Conservation (phyloP, 176 grass and related monocot species). For the Oryza officinalis region DNA sequence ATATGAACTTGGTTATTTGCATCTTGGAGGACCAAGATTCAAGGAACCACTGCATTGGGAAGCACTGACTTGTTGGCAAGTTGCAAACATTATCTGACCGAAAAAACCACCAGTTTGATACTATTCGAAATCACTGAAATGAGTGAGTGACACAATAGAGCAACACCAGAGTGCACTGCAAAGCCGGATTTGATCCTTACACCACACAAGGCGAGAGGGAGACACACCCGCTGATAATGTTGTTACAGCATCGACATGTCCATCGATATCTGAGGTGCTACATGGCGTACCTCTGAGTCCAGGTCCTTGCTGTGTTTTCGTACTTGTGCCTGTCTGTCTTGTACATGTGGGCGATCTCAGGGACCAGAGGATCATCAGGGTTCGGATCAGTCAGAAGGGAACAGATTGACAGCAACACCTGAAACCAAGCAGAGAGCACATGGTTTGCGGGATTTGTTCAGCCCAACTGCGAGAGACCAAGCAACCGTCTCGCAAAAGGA, state of each 20-base stretch:
- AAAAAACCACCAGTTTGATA: not conserved
- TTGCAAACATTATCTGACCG: slow-evolving; percentile 15
- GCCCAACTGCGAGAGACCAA: not conserved
- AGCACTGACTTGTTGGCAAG: not conserved
- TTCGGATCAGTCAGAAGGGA: slow-evolving; percentile 73
- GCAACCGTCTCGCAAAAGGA: not conserved
- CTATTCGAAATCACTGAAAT: not conserved
- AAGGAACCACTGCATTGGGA: not conserved
- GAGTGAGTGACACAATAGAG: not conserved
- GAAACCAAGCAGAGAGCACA: not conserved
- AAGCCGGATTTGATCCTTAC: too few species aligned
- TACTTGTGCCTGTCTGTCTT: slow-evolving; percentile 77
- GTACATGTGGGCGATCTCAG: slow-evolving; percentile 85
- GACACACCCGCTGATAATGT: slow-evolving; percentile 10
- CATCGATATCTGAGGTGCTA: not conserved
- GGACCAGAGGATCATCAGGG: slow-evolving; percentile 79
- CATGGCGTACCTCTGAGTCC: slow-evolving; percentile 75
- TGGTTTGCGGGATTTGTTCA: not conserved
- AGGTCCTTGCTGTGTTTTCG: slow-evolving; percentile 67
- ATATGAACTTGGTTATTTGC: not conserved
- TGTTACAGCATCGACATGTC: slow-evolving; percentile 8
- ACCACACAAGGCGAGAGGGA: too few species aligned
- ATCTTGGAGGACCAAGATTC: not conserved
- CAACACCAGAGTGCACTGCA: slow-evolving; percentile 16
- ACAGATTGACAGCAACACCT: slow-evolving; percentile 81